phyloP scores from a whole-genome alignment of 2,329 filamentous ascomycete genomes.

The Emmonsia crescens region DNA sequence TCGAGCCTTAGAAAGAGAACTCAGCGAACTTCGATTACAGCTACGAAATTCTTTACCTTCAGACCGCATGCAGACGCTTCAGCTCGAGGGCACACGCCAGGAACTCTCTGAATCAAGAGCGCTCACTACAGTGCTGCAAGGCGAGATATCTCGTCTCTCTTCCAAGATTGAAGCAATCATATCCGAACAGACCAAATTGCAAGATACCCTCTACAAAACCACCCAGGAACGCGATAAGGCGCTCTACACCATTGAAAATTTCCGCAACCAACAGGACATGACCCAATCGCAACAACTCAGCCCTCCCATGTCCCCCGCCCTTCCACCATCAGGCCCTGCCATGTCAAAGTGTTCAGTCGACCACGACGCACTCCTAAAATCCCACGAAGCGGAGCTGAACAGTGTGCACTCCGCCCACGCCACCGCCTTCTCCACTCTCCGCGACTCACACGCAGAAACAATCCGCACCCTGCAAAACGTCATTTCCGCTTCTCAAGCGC shows the following conservation, averaged over 20 bases:
- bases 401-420: slow-evolving; percentile 28
- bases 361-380: slow-evolving; percentile 19
- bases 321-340: slow-evolving; percentile 6
- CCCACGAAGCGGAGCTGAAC: slow-evolving; percentile 27
- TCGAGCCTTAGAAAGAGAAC: slow-evolving; percentile 17
- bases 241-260: slow-evolving; percentile 20
- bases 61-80: slow-evolving; percentile 24
- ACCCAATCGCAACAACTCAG: slow-evolving; percentile 21
- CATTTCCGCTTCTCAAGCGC: slow-evolving; percentile 25
- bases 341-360: neutral
- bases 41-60: slow-evolving; percentile 20
- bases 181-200: slow-evolving; percentile 21
- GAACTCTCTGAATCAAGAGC: slow-evolving; percentile 27
- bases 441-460: slow-evolving; percentile 28
- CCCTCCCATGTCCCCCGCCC: slow-evolving; percentile 21
- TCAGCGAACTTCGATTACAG: slow-evolving; percentile 22
- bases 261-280: slow-evolving; percentile 17
- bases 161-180: slow-evolving; percentile 26
- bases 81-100: slow-evolving; percentile 26
- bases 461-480: slow-evolving; percentile 26
- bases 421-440: slow-evolving; percentile 27
- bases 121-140: slow-evolving; percentile 28
- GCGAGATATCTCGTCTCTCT: slow-evolving; percentile 29
- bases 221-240: slow-evolving; percentile 24
- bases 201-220: slow-evolving; percentile 21